phyloP scores from a whole-genome alignment of 2,329 filamentous ascomycete genomes.

The Colletotrichum sp. region DNA sequence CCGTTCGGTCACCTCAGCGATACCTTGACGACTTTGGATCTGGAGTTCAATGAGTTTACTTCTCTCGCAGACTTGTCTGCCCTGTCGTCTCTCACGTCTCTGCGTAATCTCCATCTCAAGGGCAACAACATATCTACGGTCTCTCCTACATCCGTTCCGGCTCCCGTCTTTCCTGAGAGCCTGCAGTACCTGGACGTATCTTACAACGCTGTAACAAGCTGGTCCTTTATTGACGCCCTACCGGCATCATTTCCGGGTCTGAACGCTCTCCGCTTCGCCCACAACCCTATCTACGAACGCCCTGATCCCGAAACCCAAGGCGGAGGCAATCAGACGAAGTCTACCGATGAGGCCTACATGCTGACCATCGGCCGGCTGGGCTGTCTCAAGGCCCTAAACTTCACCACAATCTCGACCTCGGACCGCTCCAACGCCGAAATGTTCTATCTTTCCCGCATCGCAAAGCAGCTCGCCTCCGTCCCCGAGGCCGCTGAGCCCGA shows the following conservation, averaged over 20 bases:
- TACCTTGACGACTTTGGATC: slow-evolving; percentile 66
- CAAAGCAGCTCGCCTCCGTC: slow-evolving; percentile 71
- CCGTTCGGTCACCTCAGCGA: slow-evolving; percentile 45
- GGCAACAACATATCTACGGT: slow-evolving; percentile 70
- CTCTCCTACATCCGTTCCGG: slow-evolving; percentile 28
- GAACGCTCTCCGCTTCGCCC: slow-evolving; percentile 75
- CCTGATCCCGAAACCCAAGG: slow-evolving; percentile 39
- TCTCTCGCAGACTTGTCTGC: slow-evolving; percentile 61
- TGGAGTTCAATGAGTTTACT: slow-evolving; percentile 76
- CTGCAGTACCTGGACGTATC: slow-evolving; percentile 75
- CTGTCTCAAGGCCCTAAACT: slow-evolving; percentile 73
- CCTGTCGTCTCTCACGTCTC: slow-evolving; percentile 54
- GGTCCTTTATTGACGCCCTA: slow-evolving; percentile 77
- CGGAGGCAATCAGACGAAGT: slow-evolving; percentile 45
- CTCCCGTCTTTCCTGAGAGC: slow-evolving; percentile 55
- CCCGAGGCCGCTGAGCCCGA: slow-evolving; percentile 55
- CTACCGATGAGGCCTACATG: slow-evolving; percentile 86
- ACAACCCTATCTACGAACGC: slow-evolving; percentile 82
- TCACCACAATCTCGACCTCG: slow-evolving; percentile 70
- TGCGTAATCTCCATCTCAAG: slow-evolving; percentile 74
- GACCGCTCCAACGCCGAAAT: slow-evolving; percentile 89
- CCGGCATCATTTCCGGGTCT: slow-evolving; percentile 74
- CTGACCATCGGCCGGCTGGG: slow-evolving; percentile 79
- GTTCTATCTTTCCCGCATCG: slow-evolving; percentile 89
- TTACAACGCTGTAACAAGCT: slow-evolving; percentile 71